phyloP scores from a whole-genome alignment of 345 rosid genomes.

The Sapria himalayana region DNA sequence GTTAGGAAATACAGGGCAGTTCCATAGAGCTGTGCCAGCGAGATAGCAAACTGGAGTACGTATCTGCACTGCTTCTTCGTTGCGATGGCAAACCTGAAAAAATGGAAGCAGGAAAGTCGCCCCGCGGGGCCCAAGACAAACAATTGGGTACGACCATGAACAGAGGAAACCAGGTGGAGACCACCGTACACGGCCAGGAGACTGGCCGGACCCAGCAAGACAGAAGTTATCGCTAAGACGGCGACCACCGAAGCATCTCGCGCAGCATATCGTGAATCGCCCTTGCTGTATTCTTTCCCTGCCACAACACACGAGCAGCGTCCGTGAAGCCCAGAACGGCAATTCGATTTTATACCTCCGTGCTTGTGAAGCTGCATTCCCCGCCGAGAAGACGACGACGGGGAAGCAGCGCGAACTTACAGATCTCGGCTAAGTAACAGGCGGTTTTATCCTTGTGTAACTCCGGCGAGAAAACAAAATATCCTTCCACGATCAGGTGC shows the following conservation, averaged over 20 bases:
- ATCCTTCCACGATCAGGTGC: conserved; percentile 65
- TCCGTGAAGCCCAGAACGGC: too few relatives aligned
- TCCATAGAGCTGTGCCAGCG: conserved; percentile 85
- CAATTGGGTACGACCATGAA: neutral
- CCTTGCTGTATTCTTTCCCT: conserved; percentile 99
- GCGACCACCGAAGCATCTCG: conserved; percentile 52
- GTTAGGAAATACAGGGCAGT: conserved; percentile 61
- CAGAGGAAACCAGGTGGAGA: neutral
- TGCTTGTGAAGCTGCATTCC: too few relatives aligned
- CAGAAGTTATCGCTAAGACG: conserved; percentile 78
- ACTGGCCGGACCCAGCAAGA: conserved; percentile 62
- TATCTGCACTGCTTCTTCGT: conserved; percentile 53
- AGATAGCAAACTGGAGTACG: conserved; percentile 69
- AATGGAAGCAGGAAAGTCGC: neutral
- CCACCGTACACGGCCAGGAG: conserved; percentile 59
- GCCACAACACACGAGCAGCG: too few relatives aligned
- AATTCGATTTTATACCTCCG: too few relatives aligned
- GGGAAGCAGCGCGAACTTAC: conserved; percentile 28
- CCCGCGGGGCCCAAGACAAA: too few relatives aligned
- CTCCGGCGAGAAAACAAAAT: conserved; percentile 76
- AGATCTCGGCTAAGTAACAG: conserved; percentile 72
- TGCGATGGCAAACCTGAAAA: conserved; percentile 54
- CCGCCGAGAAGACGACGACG: too few relatives aligned
- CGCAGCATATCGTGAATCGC: conserved; percentile 76
- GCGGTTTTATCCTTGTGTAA: conserved; percentile 60